These are phyloP conservation scores for Aspergillus piperis DNA, from an alignment of 2,329 filamentous ascomycete species.

Conservation along the genomic window DNA sequence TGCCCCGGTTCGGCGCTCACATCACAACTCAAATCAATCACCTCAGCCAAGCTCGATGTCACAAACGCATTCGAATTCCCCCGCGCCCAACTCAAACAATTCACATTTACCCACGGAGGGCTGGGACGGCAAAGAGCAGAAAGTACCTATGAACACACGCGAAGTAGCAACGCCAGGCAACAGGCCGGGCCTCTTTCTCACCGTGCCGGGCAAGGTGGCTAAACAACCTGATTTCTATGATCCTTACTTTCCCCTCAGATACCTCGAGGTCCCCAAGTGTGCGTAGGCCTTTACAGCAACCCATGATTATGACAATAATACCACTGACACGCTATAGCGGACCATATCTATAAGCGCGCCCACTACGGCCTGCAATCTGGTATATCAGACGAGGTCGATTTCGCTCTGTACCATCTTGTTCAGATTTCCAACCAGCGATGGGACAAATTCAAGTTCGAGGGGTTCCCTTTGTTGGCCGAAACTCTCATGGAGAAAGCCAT, in stretches of 20 bases:
- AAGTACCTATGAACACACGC: constrained; percentile 42
- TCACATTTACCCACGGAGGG: constrained; percentile 34
- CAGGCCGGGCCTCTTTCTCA: constrained; percentile 40
- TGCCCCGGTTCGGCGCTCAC: constrained; percentile 38
- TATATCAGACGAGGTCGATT: constrained; percentile 81
- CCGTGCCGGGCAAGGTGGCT: constrained; percentile 29
- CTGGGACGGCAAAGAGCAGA: constrained; percentile 43
- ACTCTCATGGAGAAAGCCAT: constrained; percentile 82
- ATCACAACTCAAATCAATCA: constrained; percentile 31
- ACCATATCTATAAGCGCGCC: constrained; percentile 83
- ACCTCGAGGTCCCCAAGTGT: constrained; percentile 41
- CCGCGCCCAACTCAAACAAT: constrained; percentile 32
- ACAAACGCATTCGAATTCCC: constrained; percentile 30
- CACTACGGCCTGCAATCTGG: constrained; percentile 79
- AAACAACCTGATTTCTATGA: constrained; percentile 43
- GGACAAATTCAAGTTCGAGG: constrained; percentile 93
- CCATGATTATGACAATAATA: not conserved
- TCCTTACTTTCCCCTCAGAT: constrained; percentile 39
- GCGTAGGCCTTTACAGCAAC: constrained; percentile 16
- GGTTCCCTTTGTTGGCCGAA: constrained; percentile 85
- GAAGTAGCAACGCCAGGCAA: constrained; percentile 48
- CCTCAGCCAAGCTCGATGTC: constrained; percentile 35
- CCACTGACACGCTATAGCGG: constrained; percentile 32
- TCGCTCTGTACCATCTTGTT: constrained; percentile 87
- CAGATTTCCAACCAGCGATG: constrained; percentile 94